These are phyloP conservation scores for Acanthamoeba culbertsoni DNA, from an alignment of 208 protist species.

Conservation along the genomic window DNA sequence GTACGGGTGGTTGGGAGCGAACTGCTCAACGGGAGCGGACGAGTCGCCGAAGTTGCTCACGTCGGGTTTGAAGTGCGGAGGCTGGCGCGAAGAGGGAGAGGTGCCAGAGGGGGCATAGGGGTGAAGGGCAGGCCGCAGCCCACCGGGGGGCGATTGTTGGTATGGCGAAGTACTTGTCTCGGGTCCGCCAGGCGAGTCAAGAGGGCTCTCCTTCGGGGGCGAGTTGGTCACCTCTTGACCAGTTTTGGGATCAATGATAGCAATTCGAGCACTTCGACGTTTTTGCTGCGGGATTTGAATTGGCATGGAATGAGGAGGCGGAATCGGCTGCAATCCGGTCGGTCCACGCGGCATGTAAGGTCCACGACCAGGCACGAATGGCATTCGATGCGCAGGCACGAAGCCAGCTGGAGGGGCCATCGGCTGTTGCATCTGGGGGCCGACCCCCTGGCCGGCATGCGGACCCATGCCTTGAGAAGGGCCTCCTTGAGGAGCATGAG, in stretches of 20 bases:
- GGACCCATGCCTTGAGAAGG: neutral
- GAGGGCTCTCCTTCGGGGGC: neutral
- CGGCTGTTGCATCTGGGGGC: neutral
- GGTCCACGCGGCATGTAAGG: neutral
- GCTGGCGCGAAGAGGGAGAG: neutral
- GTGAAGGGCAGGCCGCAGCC: neutral
- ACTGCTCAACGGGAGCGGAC: too few relatives aligned
- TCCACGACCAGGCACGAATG: neutral
- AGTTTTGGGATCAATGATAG: neutral
- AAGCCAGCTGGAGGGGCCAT: neutral
- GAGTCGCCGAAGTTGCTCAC: neutral
- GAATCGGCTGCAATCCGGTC: neutral
- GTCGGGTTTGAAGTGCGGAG: neutral
- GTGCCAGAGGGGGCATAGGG: neutral
- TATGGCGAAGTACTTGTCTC: neutral
- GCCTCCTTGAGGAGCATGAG: neutral
- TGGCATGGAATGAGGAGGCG: slow-evolving; percentile 7
- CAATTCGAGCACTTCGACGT: neutral
- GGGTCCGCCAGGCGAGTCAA: neutral
- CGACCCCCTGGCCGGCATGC: neutral
- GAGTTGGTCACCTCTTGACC: neutral
- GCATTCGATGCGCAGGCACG: neutral
- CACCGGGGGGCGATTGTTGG: neutral
- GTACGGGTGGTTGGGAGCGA: neutral
- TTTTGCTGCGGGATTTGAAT: neutral